Conservation (phyloP, 1,139 yeast species). For the Diutina catenulata region DNA sequence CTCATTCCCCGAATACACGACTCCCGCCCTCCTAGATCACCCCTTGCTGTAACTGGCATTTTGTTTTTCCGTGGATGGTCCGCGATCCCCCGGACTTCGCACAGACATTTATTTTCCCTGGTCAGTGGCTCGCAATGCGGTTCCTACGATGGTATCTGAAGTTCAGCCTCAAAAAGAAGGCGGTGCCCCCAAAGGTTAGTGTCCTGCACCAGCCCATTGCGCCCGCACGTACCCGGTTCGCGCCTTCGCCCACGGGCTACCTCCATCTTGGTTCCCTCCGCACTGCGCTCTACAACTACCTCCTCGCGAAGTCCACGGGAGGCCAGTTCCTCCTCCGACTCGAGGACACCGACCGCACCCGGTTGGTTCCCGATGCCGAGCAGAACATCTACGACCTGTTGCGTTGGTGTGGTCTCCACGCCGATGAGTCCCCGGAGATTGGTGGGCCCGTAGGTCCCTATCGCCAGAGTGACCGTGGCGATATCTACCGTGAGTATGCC, state of each 20-base stretch:
- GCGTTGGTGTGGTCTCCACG: conserved; percentile 60
- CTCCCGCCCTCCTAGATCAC: too few species aligned
- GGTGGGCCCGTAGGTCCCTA: conserved; percentile 70
- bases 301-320: conserved; percentile 66
- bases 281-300: conserved; percentile 83
- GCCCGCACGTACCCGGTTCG: conserved; percentile 86
- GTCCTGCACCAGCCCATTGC: conserved; percentile 22
- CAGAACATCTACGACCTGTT: conserved; percentile 64
- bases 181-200: neutral
- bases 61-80: too few species aligned
- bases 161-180: neutral
- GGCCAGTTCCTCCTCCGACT: conserved; percentile 75
- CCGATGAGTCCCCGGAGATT: conserved; percentile 75
- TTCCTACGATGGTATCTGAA: neutral
- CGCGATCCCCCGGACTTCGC: too few species aligned
- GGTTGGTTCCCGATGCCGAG: conserved; percentile 78
- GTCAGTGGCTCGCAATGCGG: neutral
- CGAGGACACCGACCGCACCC: conserved; percentile 83
- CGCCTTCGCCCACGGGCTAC: conserved; percentile 96
- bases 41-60: too few species aligned
- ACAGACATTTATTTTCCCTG: too few species aligned
- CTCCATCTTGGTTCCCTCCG: conserved; percentile 86
- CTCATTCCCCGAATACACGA: too few species aligned
- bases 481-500: conserved; percentile 50
- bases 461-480: conserved; percentile 68